These are phyloP conservation scores for Wallacemonas sp. DNA, from an alignment of 208 protist genomes.

Conservation along the genomic window DNA sequence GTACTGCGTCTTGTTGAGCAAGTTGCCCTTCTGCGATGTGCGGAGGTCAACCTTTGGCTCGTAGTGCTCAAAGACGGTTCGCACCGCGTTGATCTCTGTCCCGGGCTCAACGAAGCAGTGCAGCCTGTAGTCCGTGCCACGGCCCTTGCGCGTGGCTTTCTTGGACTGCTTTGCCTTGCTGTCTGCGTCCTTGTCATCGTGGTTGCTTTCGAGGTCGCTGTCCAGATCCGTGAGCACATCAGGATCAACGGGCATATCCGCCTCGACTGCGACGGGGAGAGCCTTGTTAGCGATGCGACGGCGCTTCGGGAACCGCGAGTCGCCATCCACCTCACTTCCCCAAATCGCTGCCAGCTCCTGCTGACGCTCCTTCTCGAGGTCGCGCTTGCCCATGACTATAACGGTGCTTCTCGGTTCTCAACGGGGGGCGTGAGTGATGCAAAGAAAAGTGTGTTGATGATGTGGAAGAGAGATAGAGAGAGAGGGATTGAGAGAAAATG, in stretches of 20 bases:
- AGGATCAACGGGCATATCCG: constrained; percentile 34
- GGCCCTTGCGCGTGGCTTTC: constrained; percentile 40
- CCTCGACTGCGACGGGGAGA: constrained; percentile 18
- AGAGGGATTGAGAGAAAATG: no score
- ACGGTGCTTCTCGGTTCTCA: neutral
- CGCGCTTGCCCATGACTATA: constrained; percentile 72
- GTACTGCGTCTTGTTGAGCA: constrained; percentile 89
- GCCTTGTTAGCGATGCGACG: constrained; percentile 40
- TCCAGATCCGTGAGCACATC: constrained; percentile 46
- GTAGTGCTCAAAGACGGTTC: constrained; percentile 84
- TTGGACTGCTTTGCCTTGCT: constrained; percentile 29
- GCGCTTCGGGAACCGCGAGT: constrained; percentile 65
- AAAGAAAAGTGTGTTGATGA: no score
- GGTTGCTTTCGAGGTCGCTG: constrained; percentile 37
- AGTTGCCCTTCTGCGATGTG: constrained; percentile 81
- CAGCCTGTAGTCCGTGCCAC: constrained; percentile 55
- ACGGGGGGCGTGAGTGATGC: no score
- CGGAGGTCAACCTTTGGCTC: constrained; percentile 82
- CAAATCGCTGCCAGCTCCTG: constrained; percentile 86
- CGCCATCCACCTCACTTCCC: constrained; percentile 78
- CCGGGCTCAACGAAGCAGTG: constrained; percentile 91
- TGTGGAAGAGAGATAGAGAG: no score
- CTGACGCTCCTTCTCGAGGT: constrained; percentile 85
- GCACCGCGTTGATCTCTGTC: constrained; percentile 80
- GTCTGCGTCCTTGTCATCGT: constrained; percentile 21